Conservation (phyloP, 495 filamentous ascomycete genomes). For the Thermothielavioides terrestris region DNA sequence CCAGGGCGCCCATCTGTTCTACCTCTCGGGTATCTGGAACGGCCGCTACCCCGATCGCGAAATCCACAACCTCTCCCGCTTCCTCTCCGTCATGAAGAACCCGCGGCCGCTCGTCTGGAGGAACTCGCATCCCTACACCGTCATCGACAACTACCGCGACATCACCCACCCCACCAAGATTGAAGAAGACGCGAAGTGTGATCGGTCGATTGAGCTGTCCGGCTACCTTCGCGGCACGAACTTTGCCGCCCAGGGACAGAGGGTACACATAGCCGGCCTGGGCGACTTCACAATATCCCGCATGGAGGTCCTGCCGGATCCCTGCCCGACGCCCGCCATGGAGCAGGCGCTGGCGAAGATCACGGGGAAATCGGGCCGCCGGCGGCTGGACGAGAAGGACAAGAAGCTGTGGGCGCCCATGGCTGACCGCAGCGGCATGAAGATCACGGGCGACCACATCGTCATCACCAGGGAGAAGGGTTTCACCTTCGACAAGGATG, state of each 20-base stretch:
- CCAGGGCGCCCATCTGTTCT: conserved; percentile 93
- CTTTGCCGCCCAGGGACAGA: conserved; percentile 75
- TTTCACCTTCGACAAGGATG: conserved; percentile 69
- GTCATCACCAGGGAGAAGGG: conserved; percentile 51
- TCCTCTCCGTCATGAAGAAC: conserved; percentile 98
- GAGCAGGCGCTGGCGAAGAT: conserved; percentile 75
- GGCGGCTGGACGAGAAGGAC: conserved; percentile 85
- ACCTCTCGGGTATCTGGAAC: conserved; percentile 89
- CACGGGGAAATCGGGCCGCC: conserved; percentile 66
- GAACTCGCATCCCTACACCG: conserved; percentile 85
- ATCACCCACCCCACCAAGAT: conserved; percentile 85
- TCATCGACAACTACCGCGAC: conserved; percentile 90
- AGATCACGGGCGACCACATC: conserved; percentile 51
- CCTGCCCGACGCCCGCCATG: conserved; percentile 88
- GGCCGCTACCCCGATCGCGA: conserved; percentile 95
- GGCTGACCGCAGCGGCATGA: conserved; percentile 91
- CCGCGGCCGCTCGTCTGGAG: conserved; percentile 93
- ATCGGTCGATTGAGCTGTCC: conserved; percentile 82
- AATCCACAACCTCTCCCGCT: conserved; percentile 88
- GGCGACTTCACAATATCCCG: conserved; percentile 81
- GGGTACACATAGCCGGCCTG: conserved; percentile 87
- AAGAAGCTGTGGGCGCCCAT: conserved; percentile 94
- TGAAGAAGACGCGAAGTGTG: conserved; percentile 79
- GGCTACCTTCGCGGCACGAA: conserved; percentile 96
- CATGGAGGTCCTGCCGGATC: conserved; percentile 84